Evolutionary conservation across 495 filamentous ascomycete genomes (phyloP), one percentile per base, ranked within the genome.

Genomic region (Physcia stellaris): DNA sequence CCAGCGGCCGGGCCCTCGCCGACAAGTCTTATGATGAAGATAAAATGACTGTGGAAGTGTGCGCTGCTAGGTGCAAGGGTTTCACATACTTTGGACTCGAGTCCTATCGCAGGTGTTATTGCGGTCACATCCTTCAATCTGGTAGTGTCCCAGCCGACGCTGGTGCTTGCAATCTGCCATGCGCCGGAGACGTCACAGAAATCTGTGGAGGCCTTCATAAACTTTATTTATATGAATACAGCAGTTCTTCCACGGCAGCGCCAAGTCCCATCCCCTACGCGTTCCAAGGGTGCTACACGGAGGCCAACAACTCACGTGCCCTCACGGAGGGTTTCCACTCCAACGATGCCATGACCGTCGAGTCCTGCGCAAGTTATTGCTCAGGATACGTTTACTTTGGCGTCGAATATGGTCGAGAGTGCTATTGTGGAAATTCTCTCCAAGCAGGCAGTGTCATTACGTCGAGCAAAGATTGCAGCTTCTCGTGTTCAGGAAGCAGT

Each of bases 391-490:
- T 22, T 9, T 46, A 50, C 19, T 18, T 13, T 3, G n/a, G 50
- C 15, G 34, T 48, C 43, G 20, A 51, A 6, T 35, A 23, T 11
- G 28, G 13, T 29, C 24, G 10, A 27, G 24, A 31, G 51, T 55
- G 59, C 48, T 73, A 62, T 37, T 73, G 68, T 47, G 68, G 67
- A 20, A 64, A 71, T 50, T 49, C 49, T 22, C 53, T 39, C 5
- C 23, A 26, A 18, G 24, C 22, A 1, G 27, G 24, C 10, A 19
- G 23, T 6, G 27, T 17, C 9, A 31, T 10, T n/a, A 21, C 24
- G 6, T 22, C 9, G 10, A 22, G n/a, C 9, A 53, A 18, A 6
- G n/a, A 35, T n/a, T 35, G 33, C 33, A 35, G 18, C 33, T 35
- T 35, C 18, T 12, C 33, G 7, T 35, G 33, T n/a, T 6, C 33